These are phyloP conservation scores for Phytophthora palmivora DNA, from an alignment of 352 stramenopile species.

Conservation along the genomic window DNA sequence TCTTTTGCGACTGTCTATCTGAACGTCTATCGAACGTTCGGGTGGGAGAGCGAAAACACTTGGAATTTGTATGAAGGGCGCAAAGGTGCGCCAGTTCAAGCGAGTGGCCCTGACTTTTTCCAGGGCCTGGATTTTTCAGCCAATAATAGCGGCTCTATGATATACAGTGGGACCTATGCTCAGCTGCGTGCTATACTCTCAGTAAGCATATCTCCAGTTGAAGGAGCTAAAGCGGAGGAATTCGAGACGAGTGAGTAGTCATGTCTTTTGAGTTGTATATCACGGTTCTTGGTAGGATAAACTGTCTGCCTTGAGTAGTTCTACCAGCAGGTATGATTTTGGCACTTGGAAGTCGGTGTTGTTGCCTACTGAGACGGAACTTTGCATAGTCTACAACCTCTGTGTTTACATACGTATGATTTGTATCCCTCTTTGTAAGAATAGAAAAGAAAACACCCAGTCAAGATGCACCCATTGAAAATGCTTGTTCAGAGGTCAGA, in stretches of 20 bases:
- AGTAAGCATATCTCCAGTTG: conserved; percentile 13
- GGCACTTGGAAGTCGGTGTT: no score
- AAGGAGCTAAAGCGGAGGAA: no score
- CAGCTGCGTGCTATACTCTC: conserved; percentile 15
- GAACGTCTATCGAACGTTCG: conserved; percentile 8
- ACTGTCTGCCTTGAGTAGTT: no score
- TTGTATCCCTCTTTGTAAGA: no score
- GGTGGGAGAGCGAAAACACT: conserved; percentile 23
- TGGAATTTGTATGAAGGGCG: conserved; percentile 12
- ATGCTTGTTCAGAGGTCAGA: no score
- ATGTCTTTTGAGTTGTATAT: no score
- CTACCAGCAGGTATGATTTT: no score
- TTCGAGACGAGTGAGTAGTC: no score
- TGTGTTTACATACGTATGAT: not conserved
- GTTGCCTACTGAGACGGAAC: no score
- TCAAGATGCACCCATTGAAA: no score
- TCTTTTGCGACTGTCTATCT: conserved; percentile 38
- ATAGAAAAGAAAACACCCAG: no score
- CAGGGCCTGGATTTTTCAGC: conserved; percentile 16
- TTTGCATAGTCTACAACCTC: not conserved
- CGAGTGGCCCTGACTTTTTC: conserved; percentile 3
- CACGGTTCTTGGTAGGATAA: no score
- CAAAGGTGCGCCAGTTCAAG: conserved; percentile 16
- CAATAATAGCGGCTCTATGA: conserved; percentile 3
- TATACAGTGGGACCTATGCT: conserved; percentile 8